Percentiles rank a stretch among this genome's conserved stretches.
Conservation (phyloP, 371 early-diverging fungal genomes). For the Neoconidiobolus thromboides region DNA sequence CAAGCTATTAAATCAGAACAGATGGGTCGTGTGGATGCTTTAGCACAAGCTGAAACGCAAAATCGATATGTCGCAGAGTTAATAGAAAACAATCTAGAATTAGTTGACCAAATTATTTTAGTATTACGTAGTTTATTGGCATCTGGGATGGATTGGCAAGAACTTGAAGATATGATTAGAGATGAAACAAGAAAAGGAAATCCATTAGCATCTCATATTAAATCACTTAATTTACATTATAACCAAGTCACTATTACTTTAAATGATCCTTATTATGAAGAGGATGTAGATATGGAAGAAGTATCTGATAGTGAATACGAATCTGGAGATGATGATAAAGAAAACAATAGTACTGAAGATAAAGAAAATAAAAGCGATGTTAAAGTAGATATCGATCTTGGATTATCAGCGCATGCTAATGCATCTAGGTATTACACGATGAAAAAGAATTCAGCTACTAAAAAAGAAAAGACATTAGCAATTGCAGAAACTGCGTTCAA, state of each 20-base stretch:
- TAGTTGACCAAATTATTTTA: conserved; percentile 69
- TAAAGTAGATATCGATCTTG: conserved; percentile 55
- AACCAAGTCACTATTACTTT: conserved; percentile 48
- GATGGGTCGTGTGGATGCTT: conserved; percentile 44
- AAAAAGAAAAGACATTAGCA: conserved; percentile 77
- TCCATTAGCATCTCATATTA: conserved; percentile 59
- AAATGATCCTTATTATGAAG: conserved; percentile 11
- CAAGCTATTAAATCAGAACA: conserved; percentile 65
- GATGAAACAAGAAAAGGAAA: conserved; percentile 64
- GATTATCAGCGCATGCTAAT: conserved; percentile 75
- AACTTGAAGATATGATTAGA: conserved; percentile 63
- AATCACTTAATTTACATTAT: conserved; percentile 41
- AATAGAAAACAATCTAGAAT: conserved; percentile 61
- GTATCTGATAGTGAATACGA: conserved; percentile 18
- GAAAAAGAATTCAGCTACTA: conserved; percentile 58
- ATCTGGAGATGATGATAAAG: conserved; percentile 15
- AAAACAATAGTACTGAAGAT: neutral
- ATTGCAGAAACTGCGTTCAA: conserved; percentile 69
- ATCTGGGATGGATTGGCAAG: conserved; percentile 90
- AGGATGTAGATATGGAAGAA: neutral
- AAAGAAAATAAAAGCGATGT: conserved; percentile 20
- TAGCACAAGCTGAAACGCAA: conserved; percentile 41
- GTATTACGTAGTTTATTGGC: conserved; percentile 75
- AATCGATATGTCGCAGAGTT: conserved; percentile 52
- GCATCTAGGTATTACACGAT: conserved; percentile 76